Percentiles rank a stretch among this genome's conserved stretches.
These are phyloP conservation scores for Ceratobasidium sp. DNA, from an alignment of 1,284 basidiomycete genomes.

Conservation along the genomic window DNA sequence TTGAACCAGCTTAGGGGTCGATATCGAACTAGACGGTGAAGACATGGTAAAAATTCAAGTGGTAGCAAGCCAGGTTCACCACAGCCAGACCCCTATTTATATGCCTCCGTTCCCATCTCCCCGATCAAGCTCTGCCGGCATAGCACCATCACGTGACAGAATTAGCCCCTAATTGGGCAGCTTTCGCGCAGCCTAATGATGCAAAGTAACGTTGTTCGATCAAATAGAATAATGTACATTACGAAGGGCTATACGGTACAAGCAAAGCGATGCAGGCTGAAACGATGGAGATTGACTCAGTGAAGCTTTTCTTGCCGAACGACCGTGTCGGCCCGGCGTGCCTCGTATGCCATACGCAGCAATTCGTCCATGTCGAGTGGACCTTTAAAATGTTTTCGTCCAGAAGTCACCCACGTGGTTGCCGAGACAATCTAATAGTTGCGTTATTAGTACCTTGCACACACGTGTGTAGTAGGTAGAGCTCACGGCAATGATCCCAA, in stretches of 20 bases:
- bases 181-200: neutral
- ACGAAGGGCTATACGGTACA: conserved; percentile 9
- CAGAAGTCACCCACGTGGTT: conserved; percentile 57
- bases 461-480: conserved; percentile 19
- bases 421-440: conserved; percentile 53
- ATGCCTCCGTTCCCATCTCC: conserved; percentile 24
- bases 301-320: conserved; percentile 14
- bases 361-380: conserved; percentile 57
- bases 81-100: conserved; percentile 17
- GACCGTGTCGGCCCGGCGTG: conserved; percentile 8
- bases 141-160: conserved; percentile 7
- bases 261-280: conserved; percentile 1
- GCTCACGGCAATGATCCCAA: conserved; percentile 51
- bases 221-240: conserved; percentile 6
- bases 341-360: conserved; percentile 32
- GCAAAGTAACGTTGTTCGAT: conserved; percentile 19
- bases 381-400: conserved; percentile 57
- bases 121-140: conserved; percentile 25
- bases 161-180: conserved; percentile 23
- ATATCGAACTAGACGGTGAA: neutral
- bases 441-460: conserved; percentile 18
- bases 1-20: neutral
- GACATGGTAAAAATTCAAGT: conserved; percentile 26
- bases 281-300: conserved; percentile 6
- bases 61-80: neutral